Conservation (phyloP, 106 monocot species). For the Dioscorea zingiberensis region DNA sequence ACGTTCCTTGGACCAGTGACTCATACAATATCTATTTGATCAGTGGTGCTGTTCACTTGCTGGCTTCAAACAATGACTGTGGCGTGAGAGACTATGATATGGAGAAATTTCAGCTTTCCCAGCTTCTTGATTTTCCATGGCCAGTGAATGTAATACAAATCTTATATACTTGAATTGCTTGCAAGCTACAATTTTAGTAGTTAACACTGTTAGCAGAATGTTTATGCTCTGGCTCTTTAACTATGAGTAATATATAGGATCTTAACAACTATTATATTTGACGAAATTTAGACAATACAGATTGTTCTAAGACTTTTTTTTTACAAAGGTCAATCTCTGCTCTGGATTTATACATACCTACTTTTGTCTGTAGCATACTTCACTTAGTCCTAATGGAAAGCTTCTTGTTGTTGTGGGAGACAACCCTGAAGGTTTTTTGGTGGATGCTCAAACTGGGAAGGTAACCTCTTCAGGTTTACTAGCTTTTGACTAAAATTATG, state of each 20-base stretch:
- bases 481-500: not conserved
- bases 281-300: no score
- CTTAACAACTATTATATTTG: no score
- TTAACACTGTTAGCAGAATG: no score
- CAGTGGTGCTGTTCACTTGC: slow-evolving; percentile 69
- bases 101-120: slow-evolving; percentile 73
- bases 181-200: no score
- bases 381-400: slow-evolving; percentile 51
- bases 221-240: no score
- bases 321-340: no score
- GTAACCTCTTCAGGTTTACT: slow-evolving; percentile 17
- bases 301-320: no score
- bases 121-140: slow-evolving; percentile 53
- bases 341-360: not conserved
- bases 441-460: slow-evolving; percentile 46
- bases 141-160: slow-evolving; percentile 56
- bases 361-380: slow-evolving; percentile 35
- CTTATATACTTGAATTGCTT: not conserved
- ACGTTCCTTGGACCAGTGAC: not conserved
- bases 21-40: slow-evolving; percentile 6
- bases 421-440: slow-evolving; percentile 39
- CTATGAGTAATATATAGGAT: no score
- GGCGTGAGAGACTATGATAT: slow-evolving; percentile 77
- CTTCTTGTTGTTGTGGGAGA: slow-evolving; percentile 54
- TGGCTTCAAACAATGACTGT: slow-evolving; percentile 88